A percentile compares a stretch with the other conserved stretches of the same genome.
Evolutionary conservation across 768 basidiomycete species (phyloP).

Genomic region (Leccinum boreale): DNA sequence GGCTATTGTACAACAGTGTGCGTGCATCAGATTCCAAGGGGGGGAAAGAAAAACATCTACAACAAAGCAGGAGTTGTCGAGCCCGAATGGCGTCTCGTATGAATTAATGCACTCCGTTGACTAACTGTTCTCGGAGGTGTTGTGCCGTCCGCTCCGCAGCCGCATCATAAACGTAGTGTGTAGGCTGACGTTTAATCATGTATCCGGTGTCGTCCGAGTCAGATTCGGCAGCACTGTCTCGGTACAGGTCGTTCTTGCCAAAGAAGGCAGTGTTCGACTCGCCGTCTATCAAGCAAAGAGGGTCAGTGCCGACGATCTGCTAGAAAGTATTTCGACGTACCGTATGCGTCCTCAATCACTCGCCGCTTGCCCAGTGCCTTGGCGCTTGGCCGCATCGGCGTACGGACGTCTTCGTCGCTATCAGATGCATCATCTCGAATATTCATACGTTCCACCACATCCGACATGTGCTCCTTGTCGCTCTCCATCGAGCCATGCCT

Average conservation of each 20-base stretch:
- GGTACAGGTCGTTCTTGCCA: conserved; percentile 34
- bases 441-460: conserved; percentile 28
- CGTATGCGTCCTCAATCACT: conserved; percentile 50
- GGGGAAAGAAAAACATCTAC: conserved; percentile 8
- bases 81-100: background rate
- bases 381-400: conserved; percentile 66
- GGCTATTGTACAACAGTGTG: conserved; percentile 24
- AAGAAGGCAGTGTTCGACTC: conserved; percentile 59
- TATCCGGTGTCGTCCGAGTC: conserved; percentile 46
- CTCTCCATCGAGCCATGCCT: conserved; percentile 25
- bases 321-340: conserved; percentile 24
- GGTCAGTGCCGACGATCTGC: background rate
- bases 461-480: conserved; percentile 21
- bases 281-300: conserved; percentile 28
- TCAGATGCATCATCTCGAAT: conserved; percentile 19
- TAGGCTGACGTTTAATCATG: conserved; percentile 43
- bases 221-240: conserved; percentile 39
- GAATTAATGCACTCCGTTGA: conserved; percentile 47
- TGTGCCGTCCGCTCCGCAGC: conserved; percentile 76
- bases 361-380: conserved; percentile 87
- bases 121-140: conserved; percentile 48
- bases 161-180: conserved; percentile 88
- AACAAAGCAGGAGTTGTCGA: background rate
- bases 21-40: conserved; percentile 14
- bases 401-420: conserved; percentile 31